Evolutionary conservation across 2,329 filamentous ascomycete species (phyloP).

Genomic region (Aspergillus ruber): DNA sequence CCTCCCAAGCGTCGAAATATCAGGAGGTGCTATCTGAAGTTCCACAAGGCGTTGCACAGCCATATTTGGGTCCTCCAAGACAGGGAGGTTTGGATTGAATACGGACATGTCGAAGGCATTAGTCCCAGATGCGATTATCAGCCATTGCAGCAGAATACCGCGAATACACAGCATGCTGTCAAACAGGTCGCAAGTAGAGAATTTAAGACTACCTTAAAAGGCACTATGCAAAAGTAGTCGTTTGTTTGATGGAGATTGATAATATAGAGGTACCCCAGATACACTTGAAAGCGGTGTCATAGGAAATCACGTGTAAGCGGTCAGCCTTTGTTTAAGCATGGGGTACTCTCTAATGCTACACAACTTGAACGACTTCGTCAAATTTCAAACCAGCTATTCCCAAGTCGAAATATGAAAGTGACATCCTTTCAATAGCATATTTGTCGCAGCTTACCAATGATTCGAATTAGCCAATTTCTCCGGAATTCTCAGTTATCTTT

Average conservation of each 20-base stretch:
- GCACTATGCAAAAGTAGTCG: background rate
- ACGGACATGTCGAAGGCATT: slow-evolving; percentile 27
- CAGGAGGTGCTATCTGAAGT: slow-evolving; percentile 45
- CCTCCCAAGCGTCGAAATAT: slow-evolving; percentile 37
- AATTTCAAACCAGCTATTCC: background rate
- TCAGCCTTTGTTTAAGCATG: background rate
- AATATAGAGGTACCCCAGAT: background rate
- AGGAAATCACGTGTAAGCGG: background rate
- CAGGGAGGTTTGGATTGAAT: slow-evolving; percentile 11
- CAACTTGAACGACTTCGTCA: background rate
- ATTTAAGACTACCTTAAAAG: background rate
- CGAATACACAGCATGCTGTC: slow-evolving; percentile 22
- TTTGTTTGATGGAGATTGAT: background rate
- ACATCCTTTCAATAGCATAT: slow-evolving; percentile 5
- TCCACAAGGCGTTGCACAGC: slow-evolving; percentile 33
- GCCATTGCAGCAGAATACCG: slow-evolving; percentile 21
- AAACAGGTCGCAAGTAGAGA: background rate
- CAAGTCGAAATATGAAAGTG: slow-evolving; percentile 6
- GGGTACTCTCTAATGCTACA: background rate
- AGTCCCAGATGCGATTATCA: slow-evolving; percentile 19
- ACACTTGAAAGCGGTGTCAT: background rate
- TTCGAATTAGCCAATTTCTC: slow-evolving; percentile 23
- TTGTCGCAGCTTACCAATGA: slow-evolving; percentile 22
- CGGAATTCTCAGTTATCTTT: slow-evolving; percentile 19
- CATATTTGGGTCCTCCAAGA: slow-evolving; percentile 6